Evolutionary conservation across 768 basidiomycete species (phyloP).

Genomic region (Pleurotus pulmonarius): DNA sequence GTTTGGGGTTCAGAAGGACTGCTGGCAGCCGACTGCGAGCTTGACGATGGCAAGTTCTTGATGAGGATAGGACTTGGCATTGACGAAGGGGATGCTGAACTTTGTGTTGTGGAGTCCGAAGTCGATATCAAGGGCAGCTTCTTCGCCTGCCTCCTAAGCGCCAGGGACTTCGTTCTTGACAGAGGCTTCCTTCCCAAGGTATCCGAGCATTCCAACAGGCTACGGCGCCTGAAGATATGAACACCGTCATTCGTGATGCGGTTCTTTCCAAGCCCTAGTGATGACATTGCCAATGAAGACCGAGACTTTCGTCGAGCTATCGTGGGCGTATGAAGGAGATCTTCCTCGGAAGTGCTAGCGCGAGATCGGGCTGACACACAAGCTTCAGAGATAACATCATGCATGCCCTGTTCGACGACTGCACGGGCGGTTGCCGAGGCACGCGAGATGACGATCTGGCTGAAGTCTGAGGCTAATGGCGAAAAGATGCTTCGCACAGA

Average conservation of each 20-base stretch:
- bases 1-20: conserved; percentile 12
- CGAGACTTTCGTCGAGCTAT: conserved; percentile 22
- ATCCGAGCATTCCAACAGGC: conserved; percentile 35
- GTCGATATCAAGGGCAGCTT: conserved; percentile 19
- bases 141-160: conserved; percentile 25
- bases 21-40: conserved; percentile 12
- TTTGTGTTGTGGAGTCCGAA: conserved; percentile 11
- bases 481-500: conserved; percentile 62
- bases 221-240: conserved; percentile 57
- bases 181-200: conserved; percentile 18
- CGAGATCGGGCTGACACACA: conserved; percentile 67
- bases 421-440: conserved; percentile 61
- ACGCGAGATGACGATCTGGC: conserved; percentile 64
- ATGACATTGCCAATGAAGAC: conserved; percentile 47
- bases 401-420: conserved; percentile 72
- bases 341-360: conserved; percentile 58
- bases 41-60: conserved; percentile 1
- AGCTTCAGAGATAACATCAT: conserved; percentile 76
- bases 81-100: conserved; percentile 12
- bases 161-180: conserved; percentile 17
- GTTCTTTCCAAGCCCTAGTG: conserved; percentile 56
- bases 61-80: conserved; percentile 13
- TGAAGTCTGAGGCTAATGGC: conserved; percentile 46
- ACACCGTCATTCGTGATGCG: conserved; percentile 69
- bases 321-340: conserved; percentile 55